phyloP scores from a whole-genome alignment of 306 rosid species.

The Spatholobus suberectus region DNA sequence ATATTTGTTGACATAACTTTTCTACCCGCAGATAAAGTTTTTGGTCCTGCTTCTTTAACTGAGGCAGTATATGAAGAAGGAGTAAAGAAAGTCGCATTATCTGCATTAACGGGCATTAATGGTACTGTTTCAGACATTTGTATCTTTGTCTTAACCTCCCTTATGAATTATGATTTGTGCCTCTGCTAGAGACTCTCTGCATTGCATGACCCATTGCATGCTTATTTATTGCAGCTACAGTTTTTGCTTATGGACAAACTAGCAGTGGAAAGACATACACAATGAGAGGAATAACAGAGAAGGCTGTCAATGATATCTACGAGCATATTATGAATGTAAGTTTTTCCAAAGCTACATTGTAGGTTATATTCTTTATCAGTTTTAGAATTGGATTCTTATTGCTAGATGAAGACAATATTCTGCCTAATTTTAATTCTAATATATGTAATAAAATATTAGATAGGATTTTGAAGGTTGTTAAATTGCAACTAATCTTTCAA shows the following conservation, averaged over 20 bases:
- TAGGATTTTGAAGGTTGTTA: neutral
- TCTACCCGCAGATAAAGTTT: constrained; percentile 82
- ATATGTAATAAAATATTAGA: neutral
- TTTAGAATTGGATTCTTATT: neutral
- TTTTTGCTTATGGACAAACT: constrained; percentile 99
- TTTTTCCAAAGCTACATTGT: constrained; percentile 3
- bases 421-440: constrained; percentile 21
- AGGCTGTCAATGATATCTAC: constrained; percentile 93
- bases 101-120: constrained; percentile 93
- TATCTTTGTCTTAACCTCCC: neutral
- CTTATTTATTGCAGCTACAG: constrained; percentile 72
- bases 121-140: constrained; percentile 57
- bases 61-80: constrained; percentile 96
- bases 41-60: constrained; percentile 71
- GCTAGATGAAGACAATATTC: constrained; percentile 1
- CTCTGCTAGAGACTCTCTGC: neutral
- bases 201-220: constrained; percentile 19
- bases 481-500: constrained; percentile 27
- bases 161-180: neutral
- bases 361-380: neutral
- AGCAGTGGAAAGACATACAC: constrained; percentile 99
- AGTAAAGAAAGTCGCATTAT: constrained; percentile 91
- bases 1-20: constrained; percentile 23
- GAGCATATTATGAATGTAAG: constrained; percentile 86
- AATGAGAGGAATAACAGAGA: constrained; percentile 99